Evolutionary conservation across 73 alveolate species (phyloP), one percentile per base, ranked within the genome.

Genomic region (Uronychia binucleata): DNA sequence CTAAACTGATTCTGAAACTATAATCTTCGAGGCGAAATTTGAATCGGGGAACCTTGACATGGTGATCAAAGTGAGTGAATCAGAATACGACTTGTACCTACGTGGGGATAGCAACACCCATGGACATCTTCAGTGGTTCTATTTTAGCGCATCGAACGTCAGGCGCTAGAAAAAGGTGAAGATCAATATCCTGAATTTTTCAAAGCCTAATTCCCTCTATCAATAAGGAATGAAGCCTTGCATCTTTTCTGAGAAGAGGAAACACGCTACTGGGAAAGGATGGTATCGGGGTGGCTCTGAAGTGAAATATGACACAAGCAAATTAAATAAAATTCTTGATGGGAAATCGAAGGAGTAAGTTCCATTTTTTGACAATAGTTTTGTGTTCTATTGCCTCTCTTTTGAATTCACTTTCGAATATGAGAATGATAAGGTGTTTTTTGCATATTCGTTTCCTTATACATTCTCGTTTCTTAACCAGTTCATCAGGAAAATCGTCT

Each of bases 71-170:
- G 78, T 87, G 13, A 59, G 80, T 31, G 92, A 91, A 75, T 86
- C 91, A 82, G 94, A 96, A 33, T 81, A 81, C 30, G 88, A 81
- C 11, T 75, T 81, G 1, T 81, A 30, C 31, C 81, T 81, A 1
- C 93, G 97, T 92, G 95, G 88, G 57, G 99, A 98, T 94, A 94
- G 98, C 30, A 98, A 98, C 86, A 96, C 99, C 0, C 96, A 95
- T 57, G 99, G 99, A 26, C 88, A 81, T 58, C 27, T 78, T 33
- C 88, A 81, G 75, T 81, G 88, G 88, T 81, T 81, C 34, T 81
- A 81, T 59, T 81, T 81, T 60, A 58, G 81, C n/a, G 58, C 81
- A 19, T 14, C 28, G 58, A 81, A 81, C 30, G 8, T 81, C 58
- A 14, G 25, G 25, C 30, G 31, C 19, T 31, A 75, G 35, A 57